Evolutionary conservation across 2,329 filamentous ascomycete species (phyloP).

Genomic region (Sporothrix protearum): DNA sequence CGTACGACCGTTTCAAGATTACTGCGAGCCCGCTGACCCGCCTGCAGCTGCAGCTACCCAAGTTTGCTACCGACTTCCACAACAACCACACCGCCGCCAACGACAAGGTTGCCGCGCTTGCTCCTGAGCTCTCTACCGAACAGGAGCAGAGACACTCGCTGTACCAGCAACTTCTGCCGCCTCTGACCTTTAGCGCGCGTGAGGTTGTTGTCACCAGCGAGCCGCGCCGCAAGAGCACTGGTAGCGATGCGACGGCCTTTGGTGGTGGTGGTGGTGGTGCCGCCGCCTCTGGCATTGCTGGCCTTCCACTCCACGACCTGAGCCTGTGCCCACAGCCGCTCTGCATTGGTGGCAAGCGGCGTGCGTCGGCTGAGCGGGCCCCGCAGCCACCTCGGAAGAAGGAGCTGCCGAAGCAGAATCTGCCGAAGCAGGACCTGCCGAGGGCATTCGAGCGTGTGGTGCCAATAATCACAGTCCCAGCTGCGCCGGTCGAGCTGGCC

Average conservation of each 20-base stretch:
- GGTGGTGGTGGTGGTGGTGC: background rate
- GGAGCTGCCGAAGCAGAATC: background rate
- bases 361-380: background rate
- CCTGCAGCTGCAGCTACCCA: constrained; percentile 14
- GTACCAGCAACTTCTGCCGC: constrained; percentile 14
- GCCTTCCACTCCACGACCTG: background rate
- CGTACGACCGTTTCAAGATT: background rate
- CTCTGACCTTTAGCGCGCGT: background rate
- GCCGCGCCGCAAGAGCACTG: constrained; percentile 1
- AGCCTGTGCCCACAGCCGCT: constrained; percentile 15
- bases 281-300: too few species aligned
- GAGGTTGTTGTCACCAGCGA: background rate
- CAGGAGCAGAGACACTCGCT: constrained; percentile 15
- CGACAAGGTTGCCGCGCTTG: too few species aligned
- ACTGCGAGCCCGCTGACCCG: background rate
- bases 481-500: background rate
- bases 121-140: background rate
- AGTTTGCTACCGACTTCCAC: background rate
- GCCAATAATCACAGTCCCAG: background rate
- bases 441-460: background rate
- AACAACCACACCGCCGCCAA: too few species aligned
- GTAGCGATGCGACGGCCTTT: background rate
- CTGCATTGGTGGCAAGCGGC: constrained; percentile 9
- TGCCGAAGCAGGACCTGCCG: background rate
- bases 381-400: background rate